A percentile compares a stretch with the other conserved stretches of the same genome.
These are phyloP conservation scores for Aspergillus ibericus DNA, from an alignment of 2,329 filamentous ascomycete species.

Conservation along the genomic window DNA sequence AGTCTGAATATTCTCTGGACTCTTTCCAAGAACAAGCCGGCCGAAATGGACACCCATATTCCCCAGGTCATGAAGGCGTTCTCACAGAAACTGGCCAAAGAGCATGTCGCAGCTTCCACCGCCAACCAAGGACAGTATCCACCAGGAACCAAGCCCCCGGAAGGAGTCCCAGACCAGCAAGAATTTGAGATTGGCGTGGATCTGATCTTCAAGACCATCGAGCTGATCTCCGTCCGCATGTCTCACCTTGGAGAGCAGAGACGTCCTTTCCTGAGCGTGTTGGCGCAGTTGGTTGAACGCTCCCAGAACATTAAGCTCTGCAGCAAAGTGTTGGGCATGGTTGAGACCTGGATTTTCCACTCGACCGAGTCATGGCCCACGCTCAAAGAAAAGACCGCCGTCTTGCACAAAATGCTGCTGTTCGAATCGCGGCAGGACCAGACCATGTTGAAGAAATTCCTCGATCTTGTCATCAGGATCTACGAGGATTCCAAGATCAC, in stretches of 20 bases:
- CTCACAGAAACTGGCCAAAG: constrained; percentile 85
- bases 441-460: constrained; percentile 85
- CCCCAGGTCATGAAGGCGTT: constrained; percentile 87
- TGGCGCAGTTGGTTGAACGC: constrained; percentile 93
- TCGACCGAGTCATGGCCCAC: constrained; percentile 95
- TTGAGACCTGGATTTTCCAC: constrained; percentile 94
- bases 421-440: constrained; percentile 85
- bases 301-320: constrained; percentile 84
- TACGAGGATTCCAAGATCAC: constrained; percentile 98
- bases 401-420: constrained; percentile 97
- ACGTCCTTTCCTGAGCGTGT: constrained; percentile 88
- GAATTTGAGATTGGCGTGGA: constrained; percentile 87
- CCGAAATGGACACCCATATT: constrained; percentile 88
- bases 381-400: constrained; percentile 96
- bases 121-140: constrained; percentile 46
- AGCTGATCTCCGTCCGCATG: constrained; percentile 89
- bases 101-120: constrained; percentile 78
- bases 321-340: constrained; percentile 89
- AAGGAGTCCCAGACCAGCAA: constrained; percentile 61
- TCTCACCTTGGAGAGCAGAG: constrained; percentile 87
- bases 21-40: constrained; percentile 77
- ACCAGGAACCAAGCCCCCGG: constrained; percentile 42
- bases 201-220: constrained; percentile 91
- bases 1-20: constrained; percentile 95
- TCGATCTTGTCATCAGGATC: constrained; percentile 94